phyloP scores from a whole-genome alignment of 306 rosid genomes.

The Ziziphus jujuba region DNA sequence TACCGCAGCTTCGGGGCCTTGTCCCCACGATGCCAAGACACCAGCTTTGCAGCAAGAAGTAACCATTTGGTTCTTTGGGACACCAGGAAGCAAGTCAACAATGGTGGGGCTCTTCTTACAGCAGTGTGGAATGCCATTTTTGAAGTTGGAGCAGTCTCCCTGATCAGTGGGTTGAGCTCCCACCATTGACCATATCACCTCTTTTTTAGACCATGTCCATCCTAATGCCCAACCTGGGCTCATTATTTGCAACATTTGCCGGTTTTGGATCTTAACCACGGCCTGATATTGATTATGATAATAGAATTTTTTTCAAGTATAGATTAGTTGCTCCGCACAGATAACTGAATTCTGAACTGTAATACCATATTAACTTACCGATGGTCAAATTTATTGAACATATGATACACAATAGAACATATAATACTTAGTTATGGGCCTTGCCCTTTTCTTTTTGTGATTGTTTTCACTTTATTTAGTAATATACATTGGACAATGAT shows the following conservation, averaged over 20 bases:
- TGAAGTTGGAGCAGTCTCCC: constrained; percentile 82
- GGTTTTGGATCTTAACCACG: constrained; percentile 61
- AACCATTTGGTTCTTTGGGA: constrained; percentile 54
- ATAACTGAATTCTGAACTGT: too few species aligned
- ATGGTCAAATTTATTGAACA: too few species aligned
- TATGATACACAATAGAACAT: too few species aligned
- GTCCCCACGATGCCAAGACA: constrained; percentile 63
- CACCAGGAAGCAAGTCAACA: constrained; percentile 72
- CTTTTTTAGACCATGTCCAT: constrained; percentile 88
- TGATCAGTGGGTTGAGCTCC: constrained; percentile 87
- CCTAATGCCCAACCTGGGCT: constrained; percentile 75
- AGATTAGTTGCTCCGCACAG: too few species aligned
- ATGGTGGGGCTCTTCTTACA: constrained; percentile 64
- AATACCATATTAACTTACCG: too few species aligned
- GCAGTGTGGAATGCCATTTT: constrained; percentile 61
- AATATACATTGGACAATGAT: too few species aligned
- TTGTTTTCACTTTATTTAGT: too few species aligned
- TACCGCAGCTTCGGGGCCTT: constrained; percentile 51
- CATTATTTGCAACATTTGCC: constrained; percentile 61
- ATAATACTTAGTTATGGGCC: too few species aligned
- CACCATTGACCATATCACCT: constrained; percentile 67
- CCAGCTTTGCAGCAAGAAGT: constrained; percentile 74
- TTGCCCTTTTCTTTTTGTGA: too few species aligned
- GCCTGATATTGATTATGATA: constrained; percentile 42
- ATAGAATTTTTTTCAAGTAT: not conserved